Evolutionary conservation across 228 moss, liverwort and hornwort genomes (phyloP), one percentile per base, ranked within the genome.

Genomic region (Sphagnum fallax): DNA sequence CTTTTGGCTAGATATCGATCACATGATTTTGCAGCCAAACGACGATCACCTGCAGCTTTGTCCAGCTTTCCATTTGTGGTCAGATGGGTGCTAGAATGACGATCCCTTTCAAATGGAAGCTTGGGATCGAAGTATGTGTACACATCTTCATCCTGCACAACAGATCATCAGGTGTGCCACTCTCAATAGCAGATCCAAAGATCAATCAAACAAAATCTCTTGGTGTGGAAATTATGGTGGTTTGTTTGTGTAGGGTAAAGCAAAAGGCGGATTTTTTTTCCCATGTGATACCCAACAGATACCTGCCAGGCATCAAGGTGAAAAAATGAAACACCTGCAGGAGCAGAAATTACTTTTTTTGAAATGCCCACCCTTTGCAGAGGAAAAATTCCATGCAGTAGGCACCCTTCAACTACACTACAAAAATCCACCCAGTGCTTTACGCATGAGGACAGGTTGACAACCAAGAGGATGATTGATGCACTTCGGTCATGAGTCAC

Each of bases 51-150:
- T 12, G 69, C 62, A 52, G 50, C 65, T 61, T 78, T 77, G 66
- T 75, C 82, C 8, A 51, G 63, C 74, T 79, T 82, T 61, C 70
- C 84, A 62, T 84, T 82, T 32, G 32, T 32, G 32, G 32, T 32
- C 32, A 32, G 32, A 32, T 32, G 32, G 32, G 32, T 32, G 5
- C 66, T 70, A 66, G 70, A 74, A 4, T 69, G 74, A 16, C 65
- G 61, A 8, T 93, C 93, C 77, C 89, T 78, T 50, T 91, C 87
- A 64, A 71, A 70, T 15, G 75, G 89, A 12, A 83, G 89, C 49
- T 86, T 91, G 16, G 91, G 94, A 68, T 94, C 94, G 71, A 94
- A 84, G 67, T 85, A 94, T 1, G 77, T 88, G 69, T 85, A 94
- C 5, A 94, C 82, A 63, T 94, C 91, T 77, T 94, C 94, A 61